Evolutionary conservation across 2,329 filamentous ascomycete genomes (phyloP).

Genomic region (Sporothrix humicola): DNA sequence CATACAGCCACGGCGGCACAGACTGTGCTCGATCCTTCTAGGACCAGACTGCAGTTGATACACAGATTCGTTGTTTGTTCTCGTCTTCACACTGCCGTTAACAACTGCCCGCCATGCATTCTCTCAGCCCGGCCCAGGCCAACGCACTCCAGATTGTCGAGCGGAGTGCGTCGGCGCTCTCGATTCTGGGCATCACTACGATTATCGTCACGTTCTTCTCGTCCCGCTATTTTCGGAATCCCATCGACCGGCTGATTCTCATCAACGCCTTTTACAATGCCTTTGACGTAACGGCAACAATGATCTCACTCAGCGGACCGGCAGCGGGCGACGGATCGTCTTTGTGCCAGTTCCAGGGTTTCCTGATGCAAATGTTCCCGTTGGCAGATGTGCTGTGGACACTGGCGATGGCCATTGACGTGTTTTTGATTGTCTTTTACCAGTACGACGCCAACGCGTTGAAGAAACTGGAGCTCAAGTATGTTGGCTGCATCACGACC

Average conservation of each 20-base stretch:
- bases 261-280: constrained; percentile 48
- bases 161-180: constrained; percentile 44
- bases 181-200: constrained; percentile 45
- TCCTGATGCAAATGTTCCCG: constrained; percentile 49
- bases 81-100: background rate
- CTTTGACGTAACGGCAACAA: constrained; percentile 48
- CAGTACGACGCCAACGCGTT: constrained; percentile 44
- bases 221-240: constrained; percentile 47
- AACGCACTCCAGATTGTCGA: constrained; percentile 42
- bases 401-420: constrained; percentile 47
- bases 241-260: constrained; percentile 49
- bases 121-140: constrained; percentile 42
- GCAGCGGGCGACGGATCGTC: constrained; percentile 44
- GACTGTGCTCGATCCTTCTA: background rate
- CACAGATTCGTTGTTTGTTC: background rate
- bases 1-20: background rate
- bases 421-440: constrained; percentile 47
- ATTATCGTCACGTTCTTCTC: constrained; percentile 45
- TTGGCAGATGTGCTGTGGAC: constrained; percentile 49
- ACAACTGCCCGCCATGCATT: constrained; percentile 23
- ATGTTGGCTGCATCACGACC: constrained; percentile 42
- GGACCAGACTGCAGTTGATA: background rate
- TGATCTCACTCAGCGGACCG: constrained; percentile 49
- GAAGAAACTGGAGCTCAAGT: constrained; percentile 45
- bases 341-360: constrained; percentile 48